Conservation (phyloP, 768 basidiomycete genomes). For the Russula sp. region DNA sequence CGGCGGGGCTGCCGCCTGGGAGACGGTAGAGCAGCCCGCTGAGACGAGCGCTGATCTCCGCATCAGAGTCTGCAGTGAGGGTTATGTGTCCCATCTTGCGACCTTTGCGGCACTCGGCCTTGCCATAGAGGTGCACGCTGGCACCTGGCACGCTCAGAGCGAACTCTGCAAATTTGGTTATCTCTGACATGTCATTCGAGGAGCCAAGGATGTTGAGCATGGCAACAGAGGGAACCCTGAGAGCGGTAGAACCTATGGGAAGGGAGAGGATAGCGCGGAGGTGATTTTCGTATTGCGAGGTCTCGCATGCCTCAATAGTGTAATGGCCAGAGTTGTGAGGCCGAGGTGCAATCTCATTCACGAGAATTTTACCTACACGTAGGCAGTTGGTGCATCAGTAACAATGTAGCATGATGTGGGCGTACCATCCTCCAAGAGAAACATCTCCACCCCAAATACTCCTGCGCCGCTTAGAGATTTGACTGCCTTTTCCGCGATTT, state of each 20-base stretch:
- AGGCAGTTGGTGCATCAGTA: not conserved
- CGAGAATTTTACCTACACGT: constrained; percentile 55
- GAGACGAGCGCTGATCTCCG: constrained; percentile 60
- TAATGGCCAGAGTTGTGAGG: constrained; percentile 99
- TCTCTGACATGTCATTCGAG: constrained; percentile 55
- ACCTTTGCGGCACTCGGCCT: constrained; percentile 78
- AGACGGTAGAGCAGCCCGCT: constrained; percentile 64
- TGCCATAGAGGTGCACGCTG: constrained; percentile 89
- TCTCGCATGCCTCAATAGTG: constrained; percentile 94
- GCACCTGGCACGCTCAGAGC: constrained; percentile 72
- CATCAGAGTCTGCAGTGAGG: constrained; percentile 74
- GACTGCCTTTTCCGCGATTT: constrained; percentile 75
- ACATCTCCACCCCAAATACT: constrained; percentile 98
- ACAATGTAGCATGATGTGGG: not conserved
- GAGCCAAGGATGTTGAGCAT: constrained; percentile 97
- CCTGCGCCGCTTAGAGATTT: constrained; percentile 79
- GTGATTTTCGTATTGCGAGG: constrained; percentile 97
- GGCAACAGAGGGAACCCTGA: constrained; percentile 78
- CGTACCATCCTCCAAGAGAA: constrained; percentile 80
- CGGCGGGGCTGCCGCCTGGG: constrained; percentile 35
- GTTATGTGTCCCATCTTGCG: constrained; percentile 99
- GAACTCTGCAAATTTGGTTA: constrained; percentile 45
- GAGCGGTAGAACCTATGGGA: constrained; percentile 80
- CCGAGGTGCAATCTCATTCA: constrained; percentile 97
- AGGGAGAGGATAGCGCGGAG: constrained; percentile 88